phyloP scores from a whole-genome alignment of 2,329 filamentous ascomycete genomes.

The Cladosporium sp. region DNA sequence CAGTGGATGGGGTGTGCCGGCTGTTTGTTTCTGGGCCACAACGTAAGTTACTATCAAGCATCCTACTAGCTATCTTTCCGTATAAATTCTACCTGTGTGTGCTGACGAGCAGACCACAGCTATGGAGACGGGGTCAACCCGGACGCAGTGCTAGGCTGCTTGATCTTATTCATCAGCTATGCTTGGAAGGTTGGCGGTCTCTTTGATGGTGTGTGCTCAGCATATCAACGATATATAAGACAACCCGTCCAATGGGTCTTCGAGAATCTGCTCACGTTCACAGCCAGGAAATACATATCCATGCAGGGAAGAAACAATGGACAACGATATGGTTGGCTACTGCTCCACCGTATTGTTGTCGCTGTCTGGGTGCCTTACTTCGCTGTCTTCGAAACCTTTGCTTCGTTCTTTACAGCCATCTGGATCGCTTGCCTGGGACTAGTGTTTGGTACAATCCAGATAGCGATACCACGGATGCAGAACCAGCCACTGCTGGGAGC shows the following conservation, averaged over 20 bases:
- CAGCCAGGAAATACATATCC: slow-evolving; percentile 20
- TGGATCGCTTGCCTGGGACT: slow-evolving; percentile 27
- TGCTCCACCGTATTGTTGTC: slow-evolving; percentile 11
- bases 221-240: slow-evolving; percentile 23
- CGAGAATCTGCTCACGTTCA: slow-evolving; percentile 20
- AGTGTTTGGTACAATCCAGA: slow-evolving; percentile 29
- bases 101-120: background rate
- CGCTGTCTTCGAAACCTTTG: slow-evolving; percentile 25
- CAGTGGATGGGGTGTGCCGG: slow-evolving; percentile 22
- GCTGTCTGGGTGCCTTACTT: slow-evolving; percentile 22
- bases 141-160: slow-evolving; percentile 25
- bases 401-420: slow-evolving; percentile 28
- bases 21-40: slow-evolving; percentile 25
- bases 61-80: background rate
- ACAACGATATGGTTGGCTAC: slow-evolving; percentile 8
- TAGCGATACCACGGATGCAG: slow-evolving; percentile 27
- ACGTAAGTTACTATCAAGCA: slow-evolving; percentile 4
- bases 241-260: slow-evolving; percentile 23
- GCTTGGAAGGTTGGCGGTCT: slow-evolving; percentile 31
- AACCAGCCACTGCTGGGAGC: slow-evolving; percentile 4
- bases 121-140: slow-evolving; percentile 25
- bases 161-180: slow-evolving; percentile 29
- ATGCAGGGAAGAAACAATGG: too few relatives aligned
- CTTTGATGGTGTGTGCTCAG: slow-evolving; percentile 21
- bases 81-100: background rate